phyloP scores from a whole-genome alignment of 352 stramenopile species.

The Sclerospora graminicola region DNA sequence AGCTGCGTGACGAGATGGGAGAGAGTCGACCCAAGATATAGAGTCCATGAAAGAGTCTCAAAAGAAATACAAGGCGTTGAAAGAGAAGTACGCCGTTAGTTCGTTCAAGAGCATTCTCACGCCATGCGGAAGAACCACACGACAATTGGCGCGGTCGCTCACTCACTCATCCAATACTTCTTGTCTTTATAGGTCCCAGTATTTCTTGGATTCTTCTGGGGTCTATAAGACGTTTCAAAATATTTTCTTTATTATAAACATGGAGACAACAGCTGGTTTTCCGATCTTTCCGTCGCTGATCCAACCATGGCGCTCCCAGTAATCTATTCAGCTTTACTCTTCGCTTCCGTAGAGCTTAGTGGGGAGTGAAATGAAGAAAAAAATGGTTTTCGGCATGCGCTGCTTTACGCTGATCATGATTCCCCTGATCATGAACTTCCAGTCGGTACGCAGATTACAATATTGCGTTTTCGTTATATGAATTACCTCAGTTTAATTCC shows the following conservation, averaged over 20 bases:
- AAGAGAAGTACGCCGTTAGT: constrained; percentile 78
- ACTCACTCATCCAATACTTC: too few relatives aligned
- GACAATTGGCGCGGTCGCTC: too few relatives aligned
- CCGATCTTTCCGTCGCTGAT: constrained; percentile 66
- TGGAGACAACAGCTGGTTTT: constrained; percentile 74
- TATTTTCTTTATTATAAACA: constrained; percentile 71
- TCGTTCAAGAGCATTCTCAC: constrained; percentile 63
- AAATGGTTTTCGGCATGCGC: constrained; percentile 75
- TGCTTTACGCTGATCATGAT: constrained; percentile 59
- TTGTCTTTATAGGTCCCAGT: constrained; percentile 50
- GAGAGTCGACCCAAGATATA: constrained; percentile 26
- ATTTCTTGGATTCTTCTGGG: constrained; percentile 83
- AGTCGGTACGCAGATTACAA: constrained; percentile 36
- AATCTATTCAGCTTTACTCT: constrained; percentile 69
- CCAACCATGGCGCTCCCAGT: constrained; percentile 66
- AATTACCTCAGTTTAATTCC: too few relatives aligned
- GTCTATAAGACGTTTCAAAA: constrained; percentile 62
- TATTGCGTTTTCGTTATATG: too few relatives aligned
- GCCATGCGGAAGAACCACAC: constrained; percentile 21
- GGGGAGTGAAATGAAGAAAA: constrained; percentile 60
- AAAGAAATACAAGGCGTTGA: constrained; percentile 64
- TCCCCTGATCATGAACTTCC: constrained; percentile 74
- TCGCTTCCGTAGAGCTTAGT: constrained; percentile 66
- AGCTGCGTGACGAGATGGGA: constrained; percentile 63
- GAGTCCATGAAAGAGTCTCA: constrained; percentile 55